Conservation (phyloP, 352 stramenopile species). For the Phytopythium vexans region DNA sequence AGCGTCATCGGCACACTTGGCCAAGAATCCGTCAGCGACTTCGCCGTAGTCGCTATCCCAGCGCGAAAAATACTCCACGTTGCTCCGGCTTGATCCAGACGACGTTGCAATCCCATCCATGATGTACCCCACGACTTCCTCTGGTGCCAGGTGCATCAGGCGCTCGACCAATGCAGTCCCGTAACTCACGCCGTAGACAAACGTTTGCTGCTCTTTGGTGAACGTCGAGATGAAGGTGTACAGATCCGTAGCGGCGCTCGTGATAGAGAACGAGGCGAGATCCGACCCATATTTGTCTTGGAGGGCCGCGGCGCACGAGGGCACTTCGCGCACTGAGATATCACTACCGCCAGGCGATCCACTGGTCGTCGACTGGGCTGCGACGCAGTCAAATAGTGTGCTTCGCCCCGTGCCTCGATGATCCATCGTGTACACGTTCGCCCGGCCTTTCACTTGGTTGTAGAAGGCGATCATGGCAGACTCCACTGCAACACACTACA, state of each 20-base stretch:
- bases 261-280: slow-evolving; percentile 28
- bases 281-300: slow-evolving; percentile 23
- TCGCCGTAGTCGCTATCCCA: slow-evolving; percentile 35
- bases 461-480: slow-evolving; percentile 29
- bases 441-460: slow-evolving; percentile 16
- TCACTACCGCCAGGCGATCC: slow-evolving; percentile 15
- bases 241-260: slow-evolving; percentile 29
- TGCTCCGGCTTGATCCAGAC: slow-evolving; percentile 22
- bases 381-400: slow-evolving; percentile 23
- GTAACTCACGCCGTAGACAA: slow-evolving; percentile 27
- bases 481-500: slow-evolving; percentile 24
- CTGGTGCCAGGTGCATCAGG: slow-evolving; percentile 4
- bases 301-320: slow-evolving; percentile 26
- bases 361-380: slow-evolving; percentile 17
- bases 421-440: slow-evolving; percentile 49
- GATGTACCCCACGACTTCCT: slow-evolving; percentile 9
- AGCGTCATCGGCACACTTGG: slow-evolving; percentile 10
- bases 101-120: slow-evolving; percentile 20
- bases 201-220: slow-evolving; percentile 17
- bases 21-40: slow-evolving; percentile 28
- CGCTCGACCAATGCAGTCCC: slow-evolving; percentile 11
- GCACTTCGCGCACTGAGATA: slow-evolving; percentile 18
- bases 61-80: slow-evolving; percentile 28
- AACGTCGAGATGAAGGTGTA: slow-evolving; percentile 16
- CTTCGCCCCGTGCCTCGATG: slow-evolving; percentile 40